Conservation (phyloP, 202 grass and related monocot species). For the Setaria viridis region DNA sequence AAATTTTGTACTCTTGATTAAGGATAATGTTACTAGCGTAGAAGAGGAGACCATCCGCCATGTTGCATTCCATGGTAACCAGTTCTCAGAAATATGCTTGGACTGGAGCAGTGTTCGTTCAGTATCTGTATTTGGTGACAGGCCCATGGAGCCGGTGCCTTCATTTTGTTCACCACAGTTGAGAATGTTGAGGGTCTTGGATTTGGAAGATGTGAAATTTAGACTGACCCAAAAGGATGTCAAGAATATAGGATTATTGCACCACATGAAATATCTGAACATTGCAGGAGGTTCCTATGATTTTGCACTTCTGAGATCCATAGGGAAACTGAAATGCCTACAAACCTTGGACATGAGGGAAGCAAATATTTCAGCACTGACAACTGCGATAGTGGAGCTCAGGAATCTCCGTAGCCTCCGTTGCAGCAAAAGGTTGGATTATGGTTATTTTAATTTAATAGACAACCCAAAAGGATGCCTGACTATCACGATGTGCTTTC, state of each 20-base stretch:
- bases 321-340: slow-evolving; percentile 14
- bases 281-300: not conserved
- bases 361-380: not conserved
- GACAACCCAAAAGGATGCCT: not conserved
- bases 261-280: slow-evolving; percentile 43
- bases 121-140: slow-evolving; percentile 33
- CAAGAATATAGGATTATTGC: not conserved
- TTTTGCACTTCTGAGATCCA: slow-evolving; percentile 23
- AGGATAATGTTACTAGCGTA: not conserved
- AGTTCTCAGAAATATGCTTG: not conserved
- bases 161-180: not conserved
- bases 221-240: slow-evolving; percentile 7
- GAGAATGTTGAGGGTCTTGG: slow-evolving; percentile 44
- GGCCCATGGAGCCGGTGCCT: not conserved
- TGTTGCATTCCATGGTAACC: slow-evolving; percentile 18
- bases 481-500: not conserved
- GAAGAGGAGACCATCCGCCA: slow-evolving; percentile 30
- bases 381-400: slow-evolving; percentile 11
- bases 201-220: not conserved
- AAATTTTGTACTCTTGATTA: slow-evolving; percentile 31
- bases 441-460: not conserved
- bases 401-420: not conserved
- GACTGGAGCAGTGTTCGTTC: slow-evolving; percentile 42
- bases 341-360: not conserved
- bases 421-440: not conserved